phyloP scores from a whole-genome alignment of 1,139 yeast species.

The Pichia sp. region DNA sequence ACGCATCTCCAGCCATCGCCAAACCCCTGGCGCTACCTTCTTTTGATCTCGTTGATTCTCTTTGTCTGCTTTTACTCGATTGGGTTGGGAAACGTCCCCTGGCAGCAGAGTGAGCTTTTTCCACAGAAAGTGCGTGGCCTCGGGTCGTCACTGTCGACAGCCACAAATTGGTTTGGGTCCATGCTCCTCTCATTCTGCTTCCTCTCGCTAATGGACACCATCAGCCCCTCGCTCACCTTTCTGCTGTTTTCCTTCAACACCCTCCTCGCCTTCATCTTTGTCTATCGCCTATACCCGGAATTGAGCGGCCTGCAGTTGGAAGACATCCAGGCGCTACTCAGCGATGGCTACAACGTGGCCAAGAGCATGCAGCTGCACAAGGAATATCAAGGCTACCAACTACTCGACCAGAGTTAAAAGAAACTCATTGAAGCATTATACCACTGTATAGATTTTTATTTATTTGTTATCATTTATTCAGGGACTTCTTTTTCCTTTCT shows the following conservation, averaged over 20 bases:
- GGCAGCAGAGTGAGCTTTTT: slow-evolving; percentile 61
- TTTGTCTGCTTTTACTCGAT: slow-evolving; percentile 54
- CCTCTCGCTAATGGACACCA: slow-evolving; percentile 49
- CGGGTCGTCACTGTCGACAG: slow-evolving; percentile 54
- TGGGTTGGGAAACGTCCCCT: slow-evolving; percentile 57
- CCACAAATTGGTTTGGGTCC: slow-evolving; percentile 58
- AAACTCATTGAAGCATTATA: neutral
- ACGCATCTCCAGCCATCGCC: neutral
- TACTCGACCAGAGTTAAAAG: neutral
- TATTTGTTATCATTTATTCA: too few species aligned
- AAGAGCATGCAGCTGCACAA: slow-evolving; percentile 40
- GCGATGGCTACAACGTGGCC: slow-evolving; percentile 48
- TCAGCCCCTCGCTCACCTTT: slow-evolving; percentile 55
- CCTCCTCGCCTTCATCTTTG: slow-evolving; percentile 42
- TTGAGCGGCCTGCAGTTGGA: slow-evolving; percentile 54
- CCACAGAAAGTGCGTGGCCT: slow-evolving; percentile 54
- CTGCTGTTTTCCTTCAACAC: slow-evolving; percentile 49
- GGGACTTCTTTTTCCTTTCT: neutral
- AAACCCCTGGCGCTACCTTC: slow-evolving; percentile 42
- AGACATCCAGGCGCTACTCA: slow-evolving; percentile 47
- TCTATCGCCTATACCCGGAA: slow-evolving; percentile 51
- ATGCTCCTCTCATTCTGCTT: slow-evolving; percentile 51
- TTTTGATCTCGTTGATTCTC: slow-evolving; percentile 45
- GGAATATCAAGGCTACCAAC: slow-evolving; percentile 1
- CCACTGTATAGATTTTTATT: too few species aligned